These are phyloP conservation scores for Penicillium olsonii DNA, from an alignment of 2,329 filamentous ascomycete genomes.

Conservation along the genomic window DNA sequence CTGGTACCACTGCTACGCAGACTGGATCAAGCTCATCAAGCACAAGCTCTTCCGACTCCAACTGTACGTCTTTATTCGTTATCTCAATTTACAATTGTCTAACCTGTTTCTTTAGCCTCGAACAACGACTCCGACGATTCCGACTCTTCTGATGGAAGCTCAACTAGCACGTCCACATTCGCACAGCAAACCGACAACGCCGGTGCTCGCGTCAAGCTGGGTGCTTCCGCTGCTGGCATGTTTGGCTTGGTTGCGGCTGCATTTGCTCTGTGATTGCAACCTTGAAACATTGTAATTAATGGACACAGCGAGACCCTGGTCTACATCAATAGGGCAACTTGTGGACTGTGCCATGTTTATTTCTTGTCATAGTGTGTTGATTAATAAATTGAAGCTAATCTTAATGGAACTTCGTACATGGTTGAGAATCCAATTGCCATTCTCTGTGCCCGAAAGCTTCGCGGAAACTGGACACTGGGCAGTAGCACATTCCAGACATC, in stretches of 20 bases:
- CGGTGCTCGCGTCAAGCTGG: slow-evolving; percentile 33
- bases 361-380: slow-evolving; percentile 16
- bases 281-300: too few relatives aligned
- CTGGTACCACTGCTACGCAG: slow-evolving; percentile 16
- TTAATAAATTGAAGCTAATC: slow-evolving; percentile 10
- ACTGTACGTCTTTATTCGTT: slow-evolving; percentile 8
- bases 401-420: slow-evolving; percentile 7
- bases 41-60: slow-evolving; percentile 1
- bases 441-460: too few relatives aligned
- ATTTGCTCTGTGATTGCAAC: slow-evolving; percentile 36
- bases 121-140: slow-evolving; percentile 15
- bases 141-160: slow-evolving; percentile 19
- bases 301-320: background rate
- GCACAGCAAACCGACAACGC: slow-evolving; percentile 28
- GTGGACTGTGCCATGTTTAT: slow-evolving; percentile 1
- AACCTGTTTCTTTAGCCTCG: slow-evolving; percentile 13
- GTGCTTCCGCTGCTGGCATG: slow-evolving; percentile 36
- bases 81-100: background rate
- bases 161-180: slow-evolving; percentile 12
- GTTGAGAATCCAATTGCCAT: background rate
- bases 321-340: background rate
- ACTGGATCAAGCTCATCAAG: slow-evolving; percentile 3
- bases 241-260: slow-evolving; percentile 39
- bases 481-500: too few relatives aligned
- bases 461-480: too few relatives aligned